Evolutionary conservation across 805 yeast species (phyloP).

Genomic region (Suhomyces canberraensis): DNA sequence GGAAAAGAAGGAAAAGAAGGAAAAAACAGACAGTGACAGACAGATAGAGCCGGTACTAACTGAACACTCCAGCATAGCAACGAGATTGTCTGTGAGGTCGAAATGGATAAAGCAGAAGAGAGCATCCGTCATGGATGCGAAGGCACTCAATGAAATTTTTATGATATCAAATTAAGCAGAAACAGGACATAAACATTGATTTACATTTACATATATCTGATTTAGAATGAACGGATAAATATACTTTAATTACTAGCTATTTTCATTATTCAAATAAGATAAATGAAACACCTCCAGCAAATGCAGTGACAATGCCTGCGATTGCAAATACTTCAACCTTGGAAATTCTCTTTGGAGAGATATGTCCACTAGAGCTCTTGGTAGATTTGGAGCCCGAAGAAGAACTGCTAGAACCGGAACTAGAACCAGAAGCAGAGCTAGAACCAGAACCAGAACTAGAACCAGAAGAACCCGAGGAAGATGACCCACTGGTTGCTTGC

Average conservation of each 20-base stretch:
- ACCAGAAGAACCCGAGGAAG: constrained; percentile 21
- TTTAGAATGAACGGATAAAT: neutral
- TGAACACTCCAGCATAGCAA: constrained; percentile 21
- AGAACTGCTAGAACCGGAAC: constrained; percentile 17
- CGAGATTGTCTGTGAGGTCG: constrained; percentile 62
- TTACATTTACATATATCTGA: too few relatives aligned
- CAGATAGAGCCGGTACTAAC: constrained; percentile 5
- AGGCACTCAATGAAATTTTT: constrained; percentile 87
- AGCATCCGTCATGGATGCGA: constrained; percentile 85
- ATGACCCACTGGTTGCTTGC: constrained; percentile 13
- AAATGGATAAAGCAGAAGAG: constrained; percentile 87
- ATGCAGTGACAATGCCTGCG: constrained; percentile 31
- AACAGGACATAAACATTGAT: neutral
- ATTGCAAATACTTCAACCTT: constrained; percentile 33
- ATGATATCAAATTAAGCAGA: constrained; percentile 60
- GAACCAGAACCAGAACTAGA: constrained; percentile 26
- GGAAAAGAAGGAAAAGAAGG: constrained; percentile 11
- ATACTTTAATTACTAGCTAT: neutral
- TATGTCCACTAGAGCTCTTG: constrained; percentile 17
- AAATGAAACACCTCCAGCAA: constrained; percentile 45
- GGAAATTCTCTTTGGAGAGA: constrained; percentile 22
- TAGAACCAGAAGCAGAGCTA: constrained; percentile 17
- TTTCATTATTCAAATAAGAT: constrained; percentile 17
- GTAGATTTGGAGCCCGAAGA: constrained; percentile 22
- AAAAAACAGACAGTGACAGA: constrained; percentile 7